Evolutionary conservation across 495 filamentous ascomycete genomes (phyloP), one percentile per base, ranked within the genome.

Genomic region (Viridothelium virens): DNA sequence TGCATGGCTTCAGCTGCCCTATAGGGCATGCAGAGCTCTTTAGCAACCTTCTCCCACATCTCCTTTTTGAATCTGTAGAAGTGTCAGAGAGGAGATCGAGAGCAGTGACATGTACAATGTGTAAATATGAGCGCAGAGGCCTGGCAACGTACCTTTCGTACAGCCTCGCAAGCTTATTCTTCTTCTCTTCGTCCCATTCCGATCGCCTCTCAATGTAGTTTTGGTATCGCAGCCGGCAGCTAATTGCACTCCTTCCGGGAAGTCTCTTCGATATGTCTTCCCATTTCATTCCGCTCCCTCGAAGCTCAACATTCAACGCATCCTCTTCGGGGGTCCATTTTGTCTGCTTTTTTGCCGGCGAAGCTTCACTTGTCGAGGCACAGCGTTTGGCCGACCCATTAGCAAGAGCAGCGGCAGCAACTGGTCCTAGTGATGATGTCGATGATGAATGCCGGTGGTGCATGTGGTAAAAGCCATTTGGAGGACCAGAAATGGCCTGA

Each of bases 21-120:
- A 92, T 93, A 98, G 36, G 94, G 94, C 69, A 97, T 87, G n/a
- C 85, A 86, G 88, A 98, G 92, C 78, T 98, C 94, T 74, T 90
- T 88, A 41, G 91, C 90, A 4, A 98, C 86, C 70, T 91, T 91
- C 56, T 87, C 86, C 94, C 94, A 98, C 91, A 98, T 96, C 70
- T 97, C 91, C 68, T 89, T 84, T 76, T 96, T 97, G 81, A 97
- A 96, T 73, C 93, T 97, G 75, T 46, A 16, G 31, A 36, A 5
- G 66, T 36, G 53, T 59, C 31, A 59, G 53, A 7, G 31, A 59
- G 53, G 14, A 59, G 36, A 9, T 59, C 36, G 53, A 34, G 53
- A 31, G 53, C 6, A 36, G 18, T 59, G 7, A 36, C 36, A 59
- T 59, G 53, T 31, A 59, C 3, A 33, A 36, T 7, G 1, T 36